These are phyloP conservation scores for Omphalotus guepiniiformis DNA, from an alignment of 768 basidiomycete species.

Conservation along the genomic window DNA sequence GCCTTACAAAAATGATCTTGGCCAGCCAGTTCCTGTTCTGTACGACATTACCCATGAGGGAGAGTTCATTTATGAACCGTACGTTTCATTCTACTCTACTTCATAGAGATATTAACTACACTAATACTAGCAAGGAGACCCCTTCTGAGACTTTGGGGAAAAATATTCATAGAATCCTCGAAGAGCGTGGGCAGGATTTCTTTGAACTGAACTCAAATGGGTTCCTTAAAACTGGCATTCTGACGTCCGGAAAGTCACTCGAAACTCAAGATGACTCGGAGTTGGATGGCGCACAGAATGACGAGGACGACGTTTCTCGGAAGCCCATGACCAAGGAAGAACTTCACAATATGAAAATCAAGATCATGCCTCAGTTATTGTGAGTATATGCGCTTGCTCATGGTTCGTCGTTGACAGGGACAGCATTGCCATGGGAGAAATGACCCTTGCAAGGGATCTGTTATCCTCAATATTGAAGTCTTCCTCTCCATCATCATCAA, in stretches of 20 bases:
- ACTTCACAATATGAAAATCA: slow-evolving; percentile 65
- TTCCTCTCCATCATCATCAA: slow-evolving; percentile 30
- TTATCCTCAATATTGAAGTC: slow-evolving; percentile 53
- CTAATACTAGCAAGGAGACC: slow-evolving; percentile 44
- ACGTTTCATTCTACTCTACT: slow-evolving; percentile 22
- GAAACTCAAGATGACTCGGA: slow-evolving; percentile 16
- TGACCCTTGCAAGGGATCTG: slow-evolving; percentile 72
- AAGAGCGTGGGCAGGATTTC: slow-evolving; percentile 72
- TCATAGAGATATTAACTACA: slow-evolving; percentile 15
- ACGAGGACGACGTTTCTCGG: slow-evolving; percentile 24
- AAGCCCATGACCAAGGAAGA: slow-evolving; percentile 71
- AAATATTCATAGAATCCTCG: slow-evolving; percentile 64
- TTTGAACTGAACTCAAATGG: slow-evolving; percentile 50
- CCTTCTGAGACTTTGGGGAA: slow-evolving; percentile 57
- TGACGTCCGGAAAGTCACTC: slow-evolving; percentile 16
- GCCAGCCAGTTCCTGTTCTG: slow-evolving; percentile 55
- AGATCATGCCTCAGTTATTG: slow-evolving; percentile 70
- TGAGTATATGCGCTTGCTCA: slow-evolving; percentile 33
- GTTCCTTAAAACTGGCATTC: slow-evolving; percentile 13
- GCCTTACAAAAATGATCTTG: slow-evolving; percentile 78
- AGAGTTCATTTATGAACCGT: slow-evolving; percentile 70
- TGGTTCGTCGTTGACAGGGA: slow-evolving; percentile 9
- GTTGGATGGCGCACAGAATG: slow-evolving; percentile 24
- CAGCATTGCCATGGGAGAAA: slow-evolving; percentile 76
- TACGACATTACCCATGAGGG: slow-evolving; percentile 71